A percentile compares a stretch with the other conserved stretches of the same genome.
These are phyloP conservation scores for Eucalyptus leucophloia DNA, from an alignment of 345 rosid species.

Conservation along the genomic window DNA sequence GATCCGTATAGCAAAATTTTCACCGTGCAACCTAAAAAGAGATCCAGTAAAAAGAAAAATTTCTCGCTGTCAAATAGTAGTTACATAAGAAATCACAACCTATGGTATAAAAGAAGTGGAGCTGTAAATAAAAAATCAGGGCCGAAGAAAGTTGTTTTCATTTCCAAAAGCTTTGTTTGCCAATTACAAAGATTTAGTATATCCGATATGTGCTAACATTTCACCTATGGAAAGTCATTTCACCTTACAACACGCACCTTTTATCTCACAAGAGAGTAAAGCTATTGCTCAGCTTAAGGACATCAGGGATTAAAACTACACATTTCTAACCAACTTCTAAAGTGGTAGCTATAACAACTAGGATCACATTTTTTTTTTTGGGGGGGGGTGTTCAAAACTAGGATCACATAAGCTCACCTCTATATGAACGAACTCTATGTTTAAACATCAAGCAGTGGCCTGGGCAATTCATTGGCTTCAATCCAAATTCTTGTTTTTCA, in stretches of 20 bases:
- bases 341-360: not conserved
- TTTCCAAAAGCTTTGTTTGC: not conserved
- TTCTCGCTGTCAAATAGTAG: not conserved
- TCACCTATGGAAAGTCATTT: not conserved
- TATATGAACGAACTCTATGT: conserved; percentile 80
- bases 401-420: conserved; percentile 29
- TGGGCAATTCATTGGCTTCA: conserved; percentile 98
- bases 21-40: not conserved
- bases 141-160: not conserved
- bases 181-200: not conserved
- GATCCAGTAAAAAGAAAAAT: not conserved
- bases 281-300: not conserved
- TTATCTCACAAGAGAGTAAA: not conserved
- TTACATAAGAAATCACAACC: not conserved
- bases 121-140: not conserved
- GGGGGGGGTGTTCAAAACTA: not conserved
- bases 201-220: not conserved
- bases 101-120: not conserved
- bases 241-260: not conserved
- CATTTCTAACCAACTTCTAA: not conserved
- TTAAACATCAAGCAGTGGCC: conserved; percentile 97
- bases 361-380: not conserved
- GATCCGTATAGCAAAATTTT: not conserved
- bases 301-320: not conserved
- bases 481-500: conserved; percentile 92